Base-by-base conservation (phyloP, 2,329 filamentous ascomycete genomes). In the Aspergillus ochraceoroseus region DNA sequence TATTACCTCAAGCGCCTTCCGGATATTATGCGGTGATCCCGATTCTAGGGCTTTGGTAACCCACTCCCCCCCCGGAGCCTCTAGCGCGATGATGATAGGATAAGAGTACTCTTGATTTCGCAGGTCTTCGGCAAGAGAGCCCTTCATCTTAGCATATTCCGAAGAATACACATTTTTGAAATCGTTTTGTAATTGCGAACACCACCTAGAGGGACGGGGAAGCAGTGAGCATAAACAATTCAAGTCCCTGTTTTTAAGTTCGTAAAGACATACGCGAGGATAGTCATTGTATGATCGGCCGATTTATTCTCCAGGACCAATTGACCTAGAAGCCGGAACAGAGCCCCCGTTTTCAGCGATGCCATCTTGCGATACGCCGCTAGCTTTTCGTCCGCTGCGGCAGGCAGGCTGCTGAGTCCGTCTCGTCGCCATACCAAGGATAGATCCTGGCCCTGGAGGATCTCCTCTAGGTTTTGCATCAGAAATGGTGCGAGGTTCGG, bases 101-200 rank as follows among this genome's bases (percentile, higher is more conserved):
- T 43, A 54, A 5, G 47, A 47, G 6, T 51, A 38, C 29, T 54
- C 52, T 13, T 41, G 29, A 26, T 55, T 55, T 18, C 32, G 42
- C 8, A 55, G 36, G 15, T 54, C 52, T 34, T 55, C 52, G 1
- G 46, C 51, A 19, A 51, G 23, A 2, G 47, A 31, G 2, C 51
- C 51, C 14, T 54, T 55, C 11, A 43, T 29, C 14, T 44, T 47
- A 9, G 46, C 52, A 31, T 54, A 54, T 20, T 54, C 52, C 1
- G 51, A 47, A 2, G 52, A 55, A 32, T 51, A 54, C 14, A 54
- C 43, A 19, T 55, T 55, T 15, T 55, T 54, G 38, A 50, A 54
- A 22, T 55, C 52, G 8, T 54, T 55, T 25, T 54, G 52, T 3
- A 54, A 36, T 18, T 55, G 51, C 1, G 49, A 49, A 28, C 49